A percentile compares a stretch with the other conserved stretches of the same genome.
phyloP scores from a whole-genome alignment of 1,139 yeast genomes.

The Pneumocystis sp. region DNA sequence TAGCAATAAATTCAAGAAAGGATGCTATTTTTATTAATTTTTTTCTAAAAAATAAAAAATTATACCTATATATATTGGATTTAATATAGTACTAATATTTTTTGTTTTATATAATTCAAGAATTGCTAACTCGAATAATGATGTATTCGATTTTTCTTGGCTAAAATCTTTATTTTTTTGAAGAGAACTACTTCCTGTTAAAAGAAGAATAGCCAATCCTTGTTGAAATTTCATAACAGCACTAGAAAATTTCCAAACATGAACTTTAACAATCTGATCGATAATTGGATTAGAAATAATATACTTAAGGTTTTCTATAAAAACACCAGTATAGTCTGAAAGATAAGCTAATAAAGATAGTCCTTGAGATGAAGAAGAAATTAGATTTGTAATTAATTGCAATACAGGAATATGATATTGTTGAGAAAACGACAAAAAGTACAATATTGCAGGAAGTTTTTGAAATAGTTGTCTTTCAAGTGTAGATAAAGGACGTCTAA shows the following conservation, averaged over 20 bases:
- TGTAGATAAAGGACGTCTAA: neutral
- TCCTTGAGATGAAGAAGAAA: neutral
- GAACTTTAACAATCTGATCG: neutral
- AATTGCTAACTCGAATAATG: neutral
- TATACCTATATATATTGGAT: neutral
- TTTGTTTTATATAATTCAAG: neutral
- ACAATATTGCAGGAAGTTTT: neutral
- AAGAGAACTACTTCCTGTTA: constrained; percentile 1
- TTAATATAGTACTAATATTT: neutral
- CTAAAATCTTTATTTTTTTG: neutral
- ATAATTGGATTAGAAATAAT: constrained; percentile 2
- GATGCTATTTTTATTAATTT: neutral
- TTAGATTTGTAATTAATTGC: neutral
- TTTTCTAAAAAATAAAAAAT: neutral
- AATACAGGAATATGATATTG: neutral
- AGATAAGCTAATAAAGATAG: constrained; percentile 5
- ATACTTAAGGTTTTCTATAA: constrained; percentile 1
- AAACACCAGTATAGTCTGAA: neutral
- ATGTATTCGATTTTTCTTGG: neutral
- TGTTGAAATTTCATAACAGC: constrained; percentile 5
- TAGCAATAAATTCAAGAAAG: neutral
- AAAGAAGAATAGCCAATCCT: constrained; percentile 6
- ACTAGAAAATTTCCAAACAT: constrained; percentile 6
- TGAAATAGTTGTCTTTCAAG: neutral
- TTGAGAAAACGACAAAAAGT: neutral